phyloP scores from a whole-genome alignment of 495 filamentous ascomycete genomes.

The Staphylotrichum longicolle region DNA sequence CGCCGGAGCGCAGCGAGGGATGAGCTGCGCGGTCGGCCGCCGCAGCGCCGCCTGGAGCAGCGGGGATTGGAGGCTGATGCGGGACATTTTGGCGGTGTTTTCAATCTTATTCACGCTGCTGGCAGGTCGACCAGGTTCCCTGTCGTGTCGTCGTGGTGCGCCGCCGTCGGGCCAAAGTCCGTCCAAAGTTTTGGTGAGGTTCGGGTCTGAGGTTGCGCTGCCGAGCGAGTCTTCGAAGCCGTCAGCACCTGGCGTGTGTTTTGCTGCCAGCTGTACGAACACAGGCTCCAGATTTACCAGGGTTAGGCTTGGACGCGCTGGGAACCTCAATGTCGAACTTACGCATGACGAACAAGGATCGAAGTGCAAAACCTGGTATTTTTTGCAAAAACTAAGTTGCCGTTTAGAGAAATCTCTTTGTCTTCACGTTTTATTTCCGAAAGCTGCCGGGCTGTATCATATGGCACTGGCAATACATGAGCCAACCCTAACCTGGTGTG shows the following conservation, averaged over 20 bases:
- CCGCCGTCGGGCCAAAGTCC: constrained; percentile 10
- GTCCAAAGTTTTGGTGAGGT: constrained; percentile 16
- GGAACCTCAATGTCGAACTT: background rate
- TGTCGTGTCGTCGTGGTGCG: constrained; percentile 13
- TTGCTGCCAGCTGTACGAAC: constrained; percentile 12
- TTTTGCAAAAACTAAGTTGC: too few species aligned
- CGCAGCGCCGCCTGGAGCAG: constrained; percentile 26
- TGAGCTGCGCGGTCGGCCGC: constrained; percentile 19
- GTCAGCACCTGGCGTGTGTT: constrained; percentile 9
- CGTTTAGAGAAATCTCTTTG: too few species aligned
- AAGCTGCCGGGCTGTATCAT: too few species aligned
- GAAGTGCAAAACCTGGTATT: too few species aligned
- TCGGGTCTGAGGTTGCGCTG: constrained; percentile 7
- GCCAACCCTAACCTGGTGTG: too few species aligned
- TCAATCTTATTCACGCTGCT: background rate
- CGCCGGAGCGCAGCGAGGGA: constrained; percentile 5
- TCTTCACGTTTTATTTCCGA: too few species aligned
- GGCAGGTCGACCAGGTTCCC: background rate
- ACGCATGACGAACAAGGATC: too few species aligned
- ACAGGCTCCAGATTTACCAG: too few species aligned
- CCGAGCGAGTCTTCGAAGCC: constrained; percentile 5
- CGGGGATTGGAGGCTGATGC: constrained; percentile 17
- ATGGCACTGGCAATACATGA: too few species aligned
- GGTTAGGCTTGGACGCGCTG: too few species aligned
- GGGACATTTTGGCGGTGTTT: constrained; percentile 4